Base-by-base conservation (phyloP, 768 basidiomycete species). In the Phanerochaete carnosa region DNA sequence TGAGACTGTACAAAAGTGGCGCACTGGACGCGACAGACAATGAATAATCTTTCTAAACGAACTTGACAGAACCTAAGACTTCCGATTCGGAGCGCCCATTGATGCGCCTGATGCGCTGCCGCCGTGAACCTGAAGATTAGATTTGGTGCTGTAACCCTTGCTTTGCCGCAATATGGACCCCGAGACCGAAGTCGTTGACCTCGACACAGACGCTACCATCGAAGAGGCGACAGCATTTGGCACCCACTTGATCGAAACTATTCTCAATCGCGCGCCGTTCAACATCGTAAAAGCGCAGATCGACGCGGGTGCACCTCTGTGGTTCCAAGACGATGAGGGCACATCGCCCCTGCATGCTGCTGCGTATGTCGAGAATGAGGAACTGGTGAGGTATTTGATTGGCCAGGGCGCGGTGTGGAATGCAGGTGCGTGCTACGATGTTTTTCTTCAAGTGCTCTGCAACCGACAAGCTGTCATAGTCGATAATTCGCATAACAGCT, bases 361-460 rank as follows among this genome's bases (percentile, higher is more conserved):
- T 13, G 90, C 87, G 1, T 94, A 89, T 65, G 72, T 82, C 49
- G 86, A 89, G 66, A 84, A 89, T 64, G 69, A 79, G 1, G 77
- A 79, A n/a, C 76, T 96, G 16, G 79, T 90, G 12, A 80, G 81
- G 56, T 69, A 81, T 6, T 77, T 98, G 33, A 79, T 99, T 28
- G 79, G 86, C n/a, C 80, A 84, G 58, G 95, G 96, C 13, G 95
- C 93, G 1, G 70, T 94, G 0, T 99, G 97, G 97, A 97, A 95
- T 73, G 82, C 91, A 66, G 86, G 94, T 86, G 64, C 63, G 80
- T 70, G 52, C 45, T 37, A 5, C 59, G 37, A 22, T n/a, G 53
- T 63, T 35, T 35, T 32, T 25, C 22, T 25, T 4, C 19, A 33
- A 28, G 32, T 13, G 13, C 11, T 15, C 32, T 53, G 33, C 16